Percentiles rank a stretch among this genome's conserved stretches.
Conservation (phyloP, 2,329 filamentous ascomycete species). For the Fusarium piperis region DNA sequence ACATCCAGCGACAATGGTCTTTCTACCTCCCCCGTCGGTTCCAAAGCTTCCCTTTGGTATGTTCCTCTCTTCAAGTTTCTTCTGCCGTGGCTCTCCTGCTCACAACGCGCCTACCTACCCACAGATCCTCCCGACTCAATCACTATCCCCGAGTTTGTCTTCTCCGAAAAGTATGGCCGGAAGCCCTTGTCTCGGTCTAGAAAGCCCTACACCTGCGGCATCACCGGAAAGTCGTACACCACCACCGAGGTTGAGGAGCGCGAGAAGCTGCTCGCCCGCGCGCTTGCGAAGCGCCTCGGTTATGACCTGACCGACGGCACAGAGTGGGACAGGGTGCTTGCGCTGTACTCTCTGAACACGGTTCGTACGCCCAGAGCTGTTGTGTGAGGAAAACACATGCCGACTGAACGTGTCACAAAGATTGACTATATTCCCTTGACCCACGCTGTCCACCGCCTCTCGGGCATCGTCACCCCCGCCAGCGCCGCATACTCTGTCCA, state of each 20-base stretch:
- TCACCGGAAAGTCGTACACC: conserved; percentile 75
- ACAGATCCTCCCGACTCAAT: conserved; percentile 76
- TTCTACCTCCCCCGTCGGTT: conserved; percentile 69
- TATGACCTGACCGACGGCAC: conserved; percentile 76
- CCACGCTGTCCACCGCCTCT: conserved; percentile 78
- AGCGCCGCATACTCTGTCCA: conserved; percentile 77
- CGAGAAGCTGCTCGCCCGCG: conserved; percentile 73
- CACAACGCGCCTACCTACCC: neutral
- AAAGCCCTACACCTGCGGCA: conserved; percentile 80
- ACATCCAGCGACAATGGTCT: conserved; percentile 55
- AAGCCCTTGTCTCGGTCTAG: conserved; percentile 68
- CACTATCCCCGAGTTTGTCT: conserved; percentile 80
- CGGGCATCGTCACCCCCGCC: conserved; percentile 78
- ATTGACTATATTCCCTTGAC: conserved; percentile 79
- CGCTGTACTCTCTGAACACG: conserved; percentile 82
- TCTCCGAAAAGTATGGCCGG: conserved; percentile 76
- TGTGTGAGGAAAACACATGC: neutral
- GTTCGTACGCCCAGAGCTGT: conserved; percentile 54
- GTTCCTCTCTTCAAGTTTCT: conserved; percentile 20
- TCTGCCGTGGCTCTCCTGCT: conserved; percentile 5
- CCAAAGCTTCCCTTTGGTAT: conserved; percentile 65
- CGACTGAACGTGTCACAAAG: conserved; percentile 49
- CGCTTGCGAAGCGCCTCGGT: conserved; percentile 74
- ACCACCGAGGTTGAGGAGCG: conserved; percentile 70
- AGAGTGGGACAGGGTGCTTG: conserved; percentile 85